Conservation (phyloP, 768 basidiomycete genomes). For the Hygrocybe punicea region DNA sequence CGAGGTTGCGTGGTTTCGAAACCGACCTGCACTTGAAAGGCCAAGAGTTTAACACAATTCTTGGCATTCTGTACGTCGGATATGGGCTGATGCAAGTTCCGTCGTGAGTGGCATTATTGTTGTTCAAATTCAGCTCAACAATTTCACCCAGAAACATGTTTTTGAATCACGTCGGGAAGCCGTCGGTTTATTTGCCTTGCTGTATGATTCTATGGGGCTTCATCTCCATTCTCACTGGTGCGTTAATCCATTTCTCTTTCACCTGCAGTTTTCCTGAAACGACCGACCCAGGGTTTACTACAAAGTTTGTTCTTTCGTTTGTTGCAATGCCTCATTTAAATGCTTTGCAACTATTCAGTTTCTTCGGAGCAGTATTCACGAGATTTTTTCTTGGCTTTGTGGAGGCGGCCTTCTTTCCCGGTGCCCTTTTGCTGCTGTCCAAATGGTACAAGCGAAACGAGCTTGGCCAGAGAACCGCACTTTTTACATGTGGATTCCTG, state of each 20-base stretch:
- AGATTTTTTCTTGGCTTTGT: constrained; percentile 77
- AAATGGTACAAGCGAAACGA: constrained; percentile 75
- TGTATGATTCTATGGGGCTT: constrained; percentile 69
- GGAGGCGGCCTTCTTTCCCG: constrained; percentile 69
- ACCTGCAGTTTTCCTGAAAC: neutral
- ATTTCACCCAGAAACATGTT: constrained; percentile 57
- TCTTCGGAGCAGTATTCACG: constrained; percentile 56
- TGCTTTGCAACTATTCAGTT: constrained; percentile 37
- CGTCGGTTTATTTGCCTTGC: constrained; percentile 58
- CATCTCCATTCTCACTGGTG: constrained; percentile 50
- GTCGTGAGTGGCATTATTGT: constrained; percentile 43
- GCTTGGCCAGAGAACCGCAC: constrained; percentile 63
- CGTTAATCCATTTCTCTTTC: neutral
- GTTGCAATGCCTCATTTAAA: no score
- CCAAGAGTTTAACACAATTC: constrained; percentile 57
- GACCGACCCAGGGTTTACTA: neutral
- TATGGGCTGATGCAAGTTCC: constrained; percentile 72
- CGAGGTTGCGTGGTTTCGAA: constrained; percentile 64
- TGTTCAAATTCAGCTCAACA: neutral
- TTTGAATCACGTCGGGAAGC: constrained; percentile 57
- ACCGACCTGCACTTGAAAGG: constrained; percentile 55
- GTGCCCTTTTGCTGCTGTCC: constrained; percentile 46
- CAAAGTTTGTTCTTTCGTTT: no score
- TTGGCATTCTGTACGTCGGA: constrained; percentile 64
- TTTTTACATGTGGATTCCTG: constrained; percentile 68